Evolutionary conservation across 1,139 yeast species (phyloP).

Genomic region (Oligophagozyma castellii): DNA sequence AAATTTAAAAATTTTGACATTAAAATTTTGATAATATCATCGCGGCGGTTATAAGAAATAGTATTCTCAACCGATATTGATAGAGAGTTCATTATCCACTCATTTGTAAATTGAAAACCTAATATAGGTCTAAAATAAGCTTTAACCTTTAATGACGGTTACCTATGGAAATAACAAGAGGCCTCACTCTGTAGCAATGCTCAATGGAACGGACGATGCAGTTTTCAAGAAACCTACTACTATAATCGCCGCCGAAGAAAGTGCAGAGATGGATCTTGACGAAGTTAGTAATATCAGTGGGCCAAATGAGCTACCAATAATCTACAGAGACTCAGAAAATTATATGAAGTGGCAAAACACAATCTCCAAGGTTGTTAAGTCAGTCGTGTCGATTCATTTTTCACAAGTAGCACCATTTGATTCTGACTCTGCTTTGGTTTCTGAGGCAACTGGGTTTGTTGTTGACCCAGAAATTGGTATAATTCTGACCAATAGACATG

Average conservation of each 20-base stretch:
- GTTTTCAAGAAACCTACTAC: conserved; percentile 1
- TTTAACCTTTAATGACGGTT: conserved; percentile 3
- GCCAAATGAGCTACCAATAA: neutral
- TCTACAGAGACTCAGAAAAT: conserved; percentile 10
- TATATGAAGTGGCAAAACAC: conserved; percentile 60
- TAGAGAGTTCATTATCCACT: too few relatives aligned
- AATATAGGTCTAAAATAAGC: too few relatives aligned
- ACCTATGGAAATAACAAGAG: conserved; percentile 6
- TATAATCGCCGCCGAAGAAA: neutral
- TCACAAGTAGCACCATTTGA: conserved; percentile 80
- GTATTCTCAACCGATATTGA: too few relatives aligned
- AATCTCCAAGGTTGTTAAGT: conserved; percentile 66
- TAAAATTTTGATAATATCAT: too few relatives aligned
- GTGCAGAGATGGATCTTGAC: conserved; percentile 2
- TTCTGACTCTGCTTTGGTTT: conserved; percentile 66
- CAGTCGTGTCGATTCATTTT: conserved; percentile 84
- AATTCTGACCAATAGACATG: conserved; percentile 84
- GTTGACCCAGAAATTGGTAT: conserved; percentile 74
- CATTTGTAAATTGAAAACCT: too few relatives aligned
- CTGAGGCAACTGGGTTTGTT: conserved; percentile 94
- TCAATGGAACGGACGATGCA: conserved; percentile 1
- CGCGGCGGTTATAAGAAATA: too few relatives aligned
- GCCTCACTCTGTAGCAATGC: conserved; percentile 6
- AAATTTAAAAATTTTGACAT: too few relatives aligned
- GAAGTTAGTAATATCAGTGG: neutral